Base-by-base conservation (phyloP, 2,329 filamentous ascomycete genomes). In the Cordyceps farinosa region DNA sequence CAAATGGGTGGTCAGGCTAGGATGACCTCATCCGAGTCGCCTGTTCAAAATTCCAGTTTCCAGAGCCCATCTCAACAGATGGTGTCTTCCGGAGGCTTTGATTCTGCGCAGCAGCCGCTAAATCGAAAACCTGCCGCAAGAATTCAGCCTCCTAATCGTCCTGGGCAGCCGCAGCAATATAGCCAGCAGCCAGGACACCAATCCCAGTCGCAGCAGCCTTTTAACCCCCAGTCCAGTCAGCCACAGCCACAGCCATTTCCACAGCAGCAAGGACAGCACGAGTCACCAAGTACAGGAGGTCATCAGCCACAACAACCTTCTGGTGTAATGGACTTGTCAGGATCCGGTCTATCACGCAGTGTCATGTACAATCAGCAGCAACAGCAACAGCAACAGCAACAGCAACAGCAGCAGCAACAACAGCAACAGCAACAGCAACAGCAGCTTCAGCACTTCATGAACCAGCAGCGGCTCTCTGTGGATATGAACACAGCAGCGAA, bases 381-480 rank as follows among this genome's bases (percentile, higher is more conserved):
- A 42, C 62, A 61, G 22, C 62, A 60, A 10, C 62, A 59, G 32
- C 62, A 59, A 40, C 34, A 38, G 3, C 62, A 64, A 9, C 63
- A 64, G 34, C 42, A 57, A n/a, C 63, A 65, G 27, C 62, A 64
- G 6, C 34, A 38, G 34, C 62, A 59, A 27, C 62, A 59, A 45
- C 61, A 57, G 48, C 62, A 61, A 9, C 62, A 61, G 17, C 62
- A 59, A 36, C 62, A 59, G 56, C 54, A 54, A n/a, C 62, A 64
- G n/a, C 63, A 64, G 38, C 36, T 62, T 22, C 63, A 65, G 27
- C 62, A 64, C 36, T 62, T 62, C 29, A 62, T 62, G 60, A 62
- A 62, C 17, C 60, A 62, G 42, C 60, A 62, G 44, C 32, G 60
- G n/a, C 22, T 62, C 11, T 56, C 60, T 9, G 60, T 62, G 22